A percentile compares a stretch with the other conserved stretches of the same genome.
Evolutionary conservation across 2,329 filamentous ascomycete genomes (phyloP).

Genomic region (Colletotrichum incanum): DNA sequence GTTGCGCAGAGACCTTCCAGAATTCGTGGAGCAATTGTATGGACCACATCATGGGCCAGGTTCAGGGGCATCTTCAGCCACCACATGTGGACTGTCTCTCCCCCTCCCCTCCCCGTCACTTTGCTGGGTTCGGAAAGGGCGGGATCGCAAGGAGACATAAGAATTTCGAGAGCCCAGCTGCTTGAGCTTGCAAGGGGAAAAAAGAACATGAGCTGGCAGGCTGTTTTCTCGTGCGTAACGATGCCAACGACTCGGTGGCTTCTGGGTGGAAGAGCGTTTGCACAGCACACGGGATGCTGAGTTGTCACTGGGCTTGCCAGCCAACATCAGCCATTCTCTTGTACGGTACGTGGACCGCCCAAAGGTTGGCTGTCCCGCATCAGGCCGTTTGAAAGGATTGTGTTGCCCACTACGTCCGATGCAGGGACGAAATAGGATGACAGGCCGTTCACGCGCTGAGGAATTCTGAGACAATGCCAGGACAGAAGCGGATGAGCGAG

Average conservation of each 20-base stretch:
- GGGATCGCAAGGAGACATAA: conserved; percentile 17
- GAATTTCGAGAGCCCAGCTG: background rate
- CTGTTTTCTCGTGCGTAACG: no score
- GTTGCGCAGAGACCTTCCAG: conserved; percentile 18
- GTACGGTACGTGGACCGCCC: conserved; percentile 21
- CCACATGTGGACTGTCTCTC: conserved; percentile 19
- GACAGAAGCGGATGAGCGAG: conserved; percentile 33
- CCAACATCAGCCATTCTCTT: background rate
- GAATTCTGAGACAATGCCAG: conserved; percentile 42
- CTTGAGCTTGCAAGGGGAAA: conserved; percentile 10
- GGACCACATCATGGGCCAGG: conserved; percentile 27
- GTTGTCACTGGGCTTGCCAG: no score
- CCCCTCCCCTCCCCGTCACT: background rate
- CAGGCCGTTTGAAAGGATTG: conserved; percentile 36
- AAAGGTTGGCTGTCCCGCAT: conserved; percentile 31
- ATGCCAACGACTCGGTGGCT: no score
- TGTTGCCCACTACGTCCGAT: conserved; percentile 33
- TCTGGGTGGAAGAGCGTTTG: no score
- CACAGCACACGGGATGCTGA: no score
- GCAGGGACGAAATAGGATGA: conserved; percentile 29
- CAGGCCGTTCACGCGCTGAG: conserved; percentile 23
- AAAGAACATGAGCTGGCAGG: background rate
- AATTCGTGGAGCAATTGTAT: conserved; percentile 22
- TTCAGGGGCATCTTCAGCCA: conserved; percentile 33
- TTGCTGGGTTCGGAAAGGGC: conserved; percentile 41